phyloP scores from a whole-genome alignment of 2,329 filamentous ascomycete species.

The Aspergillus puulaauensis region DNA sequence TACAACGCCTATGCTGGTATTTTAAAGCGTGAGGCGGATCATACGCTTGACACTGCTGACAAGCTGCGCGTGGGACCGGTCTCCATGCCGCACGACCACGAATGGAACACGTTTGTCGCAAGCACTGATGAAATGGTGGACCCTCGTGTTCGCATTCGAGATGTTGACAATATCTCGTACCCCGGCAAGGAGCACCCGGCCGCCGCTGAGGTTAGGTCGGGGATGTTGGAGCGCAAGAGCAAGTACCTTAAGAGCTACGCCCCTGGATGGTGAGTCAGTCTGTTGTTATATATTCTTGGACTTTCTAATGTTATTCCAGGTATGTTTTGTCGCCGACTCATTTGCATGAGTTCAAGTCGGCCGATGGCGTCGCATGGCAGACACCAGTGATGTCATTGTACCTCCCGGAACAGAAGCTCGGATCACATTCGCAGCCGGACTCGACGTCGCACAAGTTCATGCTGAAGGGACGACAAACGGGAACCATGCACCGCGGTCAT shows the following conservation, averaged over 20 bases:
- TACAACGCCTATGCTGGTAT: constrained; percentile 94
- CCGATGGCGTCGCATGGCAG: constrained; percentile 78
- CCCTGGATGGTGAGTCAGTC: constrained; percentile 73
- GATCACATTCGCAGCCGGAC: constrained; percentile 78
- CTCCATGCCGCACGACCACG: constrained; percentile 88
- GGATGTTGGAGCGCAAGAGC: constrained; percentile 94
- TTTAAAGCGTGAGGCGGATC: constrained; percentile 84
- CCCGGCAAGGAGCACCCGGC: constrained; percentile 84
- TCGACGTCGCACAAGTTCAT: constrained; percentile 96
- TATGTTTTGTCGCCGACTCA: constrained; percentile 96
- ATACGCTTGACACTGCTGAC: constrained; percentile 73
- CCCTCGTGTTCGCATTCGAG: constrained; percentile 74
- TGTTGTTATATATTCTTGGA: background rate
- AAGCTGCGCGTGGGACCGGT: constrained; percentile 81
- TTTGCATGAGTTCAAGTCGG: constrained; percentile 98
- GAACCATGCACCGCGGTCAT: constrained; percentile 80
- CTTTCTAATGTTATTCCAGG: constrained; percentile 50
- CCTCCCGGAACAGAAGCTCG: constrained; percentile 90
- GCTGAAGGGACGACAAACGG: constrained; percentile 92
- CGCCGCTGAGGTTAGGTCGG: constrained; percentile 80
- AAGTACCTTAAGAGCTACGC: constrained; percentile 98
- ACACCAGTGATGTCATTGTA: constrained; percentile 95
- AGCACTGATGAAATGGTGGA: constrained; percentile 84
- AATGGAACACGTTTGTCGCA: constrained; percentile 83
- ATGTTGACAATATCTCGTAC: constrained; percentile 81